Conservation (phyloP, 1,284 basidiomycete genomes). For the Tilletia indica region DNA sequence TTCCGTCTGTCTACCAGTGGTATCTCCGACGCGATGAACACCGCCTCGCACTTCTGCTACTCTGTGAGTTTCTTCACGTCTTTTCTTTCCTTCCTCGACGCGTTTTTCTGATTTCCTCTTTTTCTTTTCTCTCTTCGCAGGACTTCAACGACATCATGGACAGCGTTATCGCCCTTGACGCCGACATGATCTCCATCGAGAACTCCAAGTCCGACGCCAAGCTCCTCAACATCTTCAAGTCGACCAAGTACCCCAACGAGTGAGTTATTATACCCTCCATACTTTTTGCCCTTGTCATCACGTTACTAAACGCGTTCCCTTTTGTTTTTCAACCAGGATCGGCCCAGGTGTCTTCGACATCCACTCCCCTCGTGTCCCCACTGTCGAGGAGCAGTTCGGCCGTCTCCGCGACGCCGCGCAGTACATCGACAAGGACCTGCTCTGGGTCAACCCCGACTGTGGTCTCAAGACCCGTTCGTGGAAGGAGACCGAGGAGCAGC, state of each 20-base stretch:
- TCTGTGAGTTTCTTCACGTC: slow-evolving; percentile 27
- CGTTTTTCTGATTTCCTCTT: neutral
- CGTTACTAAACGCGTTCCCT: too few species aligned
- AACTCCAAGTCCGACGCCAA: slow-evolving; percentile 66
- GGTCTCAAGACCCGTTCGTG: slow-evolving; percentile 58
- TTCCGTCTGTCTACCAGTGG: slow-evolving; percentile 54
- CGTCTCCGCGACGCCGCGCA: slow-evolving; percentile 74
- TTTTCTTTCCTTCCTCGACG: slow-evolving; percentile 1
- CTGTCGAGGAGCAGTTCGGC: slow-evolving; percentile 83
- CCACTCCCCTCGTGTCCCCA: slow-evolving; percentile 96
- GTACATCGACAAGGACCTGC: slow-evolving; percentile 49
- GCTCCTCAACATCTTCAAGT: slow-evolving; percentile 90
- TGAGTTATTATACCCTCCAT: neutral
- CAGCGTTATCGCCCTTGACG: slow-evolving; percentile 93
- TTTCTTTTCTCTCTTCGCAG: neutral
- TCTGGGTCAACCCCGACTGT: slow-evolving; percentile 87
- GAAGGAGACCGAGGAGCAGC: slow-evolving; percentile 66
- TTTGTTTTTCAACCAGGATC: slow-evolving; percentile 60
- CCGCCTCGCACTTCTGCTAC: slow-evolving; percentile 56
- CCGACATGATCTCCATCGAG: slow-evolving; percentile 99
- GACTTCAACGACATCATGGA: slow-evolving; percentile 96
- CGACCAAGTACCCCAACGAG: slow-evolving; percentile 92
- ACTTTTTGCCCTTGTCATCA: neutral
- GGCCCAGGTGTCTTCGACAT: slow-evolving; percentile 93
- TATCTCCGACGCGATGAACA: slow-evolving; percentile 52